Evolutionary conservation across 164 flowering plant genomes (phyloP), one percentile per base, ranked within the genome.

Genomic region (Macadamia tetraphylla): DNA sequence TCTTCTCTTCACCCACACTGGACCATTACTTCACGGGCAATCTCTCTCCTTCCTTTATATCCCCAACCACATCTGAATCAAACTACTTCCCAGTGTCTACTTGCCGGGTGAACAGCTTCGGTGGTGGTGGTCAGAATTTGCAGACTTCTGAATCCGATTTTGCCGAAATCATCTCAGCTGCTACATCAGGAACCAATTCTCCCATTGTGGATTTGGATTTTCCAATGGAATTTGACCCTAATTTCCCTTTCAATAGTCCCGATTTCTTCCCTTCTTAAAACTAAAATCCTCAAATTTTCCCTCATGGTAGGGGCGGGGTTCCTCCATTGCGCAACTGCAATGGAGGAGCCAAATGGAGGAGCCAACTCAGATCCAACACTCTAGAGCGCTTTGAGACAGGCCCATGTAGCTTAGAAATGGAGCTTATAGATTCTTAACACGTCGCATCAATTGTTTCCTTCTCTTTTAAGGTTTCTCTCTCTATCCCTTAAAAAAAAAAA

Each of bases 141-240:
- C 86, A 78, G 18, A 68, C 58, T 49, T 74, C 71, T 17, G 78
- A 64, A 63, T 82, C 86, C 29, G 89, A 87, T 61, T 66, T 76
- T 53, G 68, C 77, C 12, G 90, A 84, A 58, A 81, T 85, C 30
- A 42, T 86, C 43, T 91, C 98, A 29, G 85, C 85, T 17, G 75
- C 82, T 60, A 81, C 87, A 60, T 86, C 94, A 10, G 68, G 81
- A 23, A 70, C 89, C 60, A 85, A 84, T 71, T 88, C 98, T 58
- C 87, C 92, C 5, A 76, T 79, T 55, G 29, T 79, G n/a, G 89
- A 87, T 64, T 61, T 82, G 70, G 89, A 84, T 67, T 86, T 84
- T 67, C 3, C 81, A 11, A 74, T 60, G 6, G 79, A 79, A 2
- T 31, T 78, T 46, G 83, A 84, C 67, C 82, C 83, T 11, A 75